Conservation (phyloP, 1,284 basidiomycete species). For the Cryptococcus neoformans region DNA sequence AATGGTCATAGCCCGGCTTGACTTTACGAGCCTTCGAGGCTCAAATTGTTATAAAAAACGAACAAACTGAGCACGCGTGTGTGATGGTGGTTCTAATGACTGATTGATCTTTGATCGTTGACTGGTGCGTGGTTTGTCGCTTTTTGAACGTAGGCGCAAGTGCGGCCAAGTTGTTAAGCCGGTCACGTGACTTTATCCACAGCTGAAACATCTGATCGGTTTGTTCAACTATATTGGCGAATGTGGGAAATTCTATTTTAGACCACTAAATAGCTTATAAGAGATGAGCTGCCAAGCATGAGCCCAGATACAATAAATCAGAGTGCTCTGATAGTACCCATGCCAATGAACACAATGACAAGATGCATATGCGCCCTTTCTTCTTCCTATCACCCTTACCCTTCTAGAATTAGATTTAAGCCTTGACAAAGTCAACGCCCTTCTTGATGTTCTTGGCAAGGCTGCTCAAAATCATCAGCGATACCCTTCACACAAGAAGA, state of each 20-base stretch:
- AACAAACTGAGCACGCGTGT: background rate
- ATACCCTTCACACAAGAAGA: background rate
- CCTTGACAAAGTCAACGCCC: conserved; percentile 72
- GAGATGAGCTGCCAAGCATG: too few species aligned
- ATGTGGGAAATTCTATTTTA: too few species aligned
- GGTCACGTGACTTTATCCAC: too few species aligned
- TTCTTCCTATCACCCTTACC: background rate
- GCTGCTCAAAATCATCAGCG: conserved; percentile 17
- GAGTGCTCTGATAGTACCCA: background rate
- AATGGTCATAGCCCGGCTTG: too few species aligned
- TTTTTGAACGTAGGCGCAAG: background rate
- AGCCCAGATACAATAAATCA: too few species aligned
- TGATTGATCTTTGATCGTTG: too few species aligned
- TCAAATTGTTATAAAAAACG: background rate
- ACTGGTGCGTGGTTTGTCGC: background rate
- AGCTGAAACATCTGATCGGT: too few species aligned
- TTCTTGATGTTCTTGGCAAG: conserved; percentile 97
- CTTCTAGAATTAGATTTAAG: conserved; percentile 7
- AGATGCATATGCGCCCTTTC: background rate
- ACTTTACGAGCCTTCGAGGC: background rate
- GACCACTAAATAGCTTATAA: too few species aligned
- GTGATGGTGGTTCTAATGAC: background rate
- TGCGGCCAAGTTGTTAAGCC: background rate
- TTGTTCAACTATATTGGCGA: too few species aligned
- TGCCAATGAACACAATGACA: background rate